Evolutionary conservation across 352 stramenopile species (phyloP), one percentile per base, ranked within the genome.

Genomic region (Globisporangium apiculatum): DNA sequence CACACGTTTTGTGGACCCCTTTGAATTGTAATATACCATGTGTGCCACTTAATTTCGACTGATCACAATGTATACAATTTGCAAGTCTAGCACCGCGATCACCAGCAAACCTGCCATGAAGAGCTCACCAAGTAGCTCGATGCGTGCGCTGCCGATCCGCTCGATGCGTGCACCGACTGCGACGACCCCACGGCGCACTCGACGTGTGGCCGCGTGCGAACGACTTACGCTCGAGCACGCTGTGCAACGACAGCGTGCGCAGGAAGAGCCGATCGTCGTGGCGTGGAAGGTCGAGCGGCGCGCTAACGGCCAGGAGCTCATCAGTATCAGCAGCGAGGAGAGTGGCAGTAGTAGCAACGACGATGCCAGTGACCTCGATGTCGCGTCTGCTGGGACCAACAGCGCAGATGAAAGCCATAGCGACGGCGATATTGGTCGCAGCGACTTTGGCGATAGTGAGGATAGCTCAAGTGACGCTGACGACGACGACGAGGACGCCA

Each of bases 211-310:
- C 8, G 60, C 55, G 38, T 56, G 46, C 40, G 52, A 55, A 57
- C 67, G 63, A 10, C 53, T 76, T 53, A 71, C 62, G 52, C 64
- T 57, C 51, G 67, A 67, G 58, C 62, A 71, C 54, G 66, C 76
- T 41, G 57, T 63, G 63, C 84, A 96, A 68, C 83, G 89, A 53
- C 81, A 89, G 60, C 91, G 74, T 54, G 86, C 75, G 17, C 72
- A 96, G 49, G 77, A 97, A 61, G 65, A 81, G 45, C 74, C 89
- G 61, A 69, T 98, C 42, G 58, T 76, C 42, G 83, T 94, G 56
- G 86, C 54, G 57, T 90, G 87, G 87, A 69, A 69, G 67, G 73
- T 82, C 66, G 73, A 62, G 57, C 81, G 71, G 48, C 58, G 65
- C 54, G 66, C 55, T 45, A 71, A 80, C 66, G 78, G 78, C 8